Evolutionary conservation across 768 basidiomycete genomes (phyloP), one percentile per base, ranked within the genome.

Genomic region (Trametopsis cervina): DNA sequence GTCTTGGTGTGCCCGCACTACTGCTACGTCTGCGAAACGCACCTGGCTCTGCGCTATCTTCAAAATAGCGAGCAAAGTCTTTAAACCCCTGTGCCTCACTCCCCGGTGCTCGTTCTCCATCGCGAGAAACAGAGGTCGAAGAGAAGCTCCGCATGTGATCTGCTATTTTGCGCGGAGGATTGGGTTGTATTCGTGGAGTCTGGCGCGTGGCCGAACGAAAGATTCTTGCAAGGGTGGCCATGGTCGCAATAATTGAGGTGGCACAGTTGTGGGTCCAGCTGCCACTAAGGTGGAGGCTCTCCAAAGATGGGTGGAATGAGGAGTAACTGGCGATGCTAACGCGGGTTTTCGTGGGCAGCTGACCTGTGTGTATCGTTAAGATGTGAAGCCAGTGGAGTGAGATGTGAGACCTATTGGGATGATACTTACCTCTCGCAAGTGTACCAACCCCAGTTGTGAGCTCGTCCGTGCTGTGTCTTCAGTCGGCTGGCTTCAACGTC

Each of bases 181-280:
- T n/a, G 51, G 25, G 25, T 21, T n/a, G 39, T 11, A 52, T 18
- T 3, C 39, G 40, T 20, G 39, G 50, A 39, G 47, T 37, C n/a
- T 29, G 29, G 29, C 50, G 53, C 45, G 36, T 17, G 10, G 50
- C 46, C 6, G 47, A 39, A 17, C 50, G 49, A 25, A 54, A 36
- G 37, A 42, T 15, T 23, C 33, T 51, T 27, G 46, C 36, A 11
- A 45, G 42, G 22, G 50, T 11, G 40, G 46, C 21, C 53, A 54
- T 53, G 42, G 25, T 40, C 33, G n/a, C 10, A 25, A 38, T 39
- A 23, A 18, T 13, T 35, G 33, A 22, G 20, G 27, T 41, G 25
- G 26, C n/a, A n/a, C n/a, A 24, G 43, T 11, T 9, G 42, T 21
- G 46, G 47, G 48, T 24, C 39, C n/a, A 38, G 50, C 17, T 15